Evolutionary conservation across 441 rosid species (phyloP).

Genomic region (Metrosideros polymorpha): DNA sequence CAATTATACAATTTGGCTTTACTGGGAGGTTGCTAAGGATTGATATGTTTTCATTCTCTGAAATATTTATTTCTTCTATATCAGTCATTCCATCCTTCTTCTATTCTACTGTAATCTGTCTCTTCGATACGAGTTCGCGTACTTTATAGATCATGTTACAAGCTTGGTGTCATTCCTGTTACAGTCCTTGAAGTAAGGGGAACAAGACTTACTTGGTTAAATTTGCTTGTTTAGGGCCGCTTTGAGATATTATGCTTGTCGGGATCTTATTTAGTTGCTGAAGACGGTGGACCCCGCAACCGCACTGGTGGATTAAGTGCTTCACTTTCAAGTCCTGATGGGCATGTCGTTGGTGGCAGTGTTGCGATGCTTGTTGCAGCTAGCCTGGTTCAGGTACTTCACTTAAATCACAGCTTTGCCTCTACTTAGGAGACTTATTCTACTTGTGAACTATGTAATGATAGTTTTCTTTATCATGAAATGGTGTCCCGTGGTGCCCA

Average conservation of each 20-base stretch:
- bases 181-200: not conserved
- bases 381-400: slow-evolving; percentile 74
- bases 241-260: slow-evolving; percentile 95
- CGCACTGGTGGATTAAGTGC: slow-evolving; percentile 92
- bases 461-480: not conserved
- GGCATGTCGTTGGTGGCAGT: slow-evolving; percentile 90
- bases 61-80: not conserved
- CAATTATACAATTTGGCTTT: not conserved
- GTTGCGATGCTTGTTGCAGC: slow-evolving; percentile 76
- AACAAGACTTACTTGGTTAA: slow-evolving; percentile 14
- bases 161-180: not conserved
- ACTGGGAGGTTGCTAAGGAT: not conserved
- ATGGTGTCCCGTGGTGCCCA: not conserved
- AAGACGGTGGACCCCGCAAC: slow-evolving; percentile 69
- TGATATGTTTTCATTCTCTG: not conserved
- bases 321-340: slow-evolving; percentile 88
- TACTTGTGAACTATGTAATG: not conserved
- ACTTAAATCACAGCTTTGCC: not conserved
- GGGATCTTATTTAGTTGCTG: slow-evolving; percentile 85
- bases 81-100: not conserved
- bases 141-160: not conserved
- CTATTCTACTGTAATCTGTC: not conserved
- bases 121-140: not conserved
- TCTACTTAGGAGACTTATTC: not conserved
- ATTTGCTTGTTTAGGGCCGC: slow-evolving; percentile 52